phyloP scores from a whole-genome alignment of 2,329 filamentous ascomycete species.

The Sclerotinia glacialis region DNA sequence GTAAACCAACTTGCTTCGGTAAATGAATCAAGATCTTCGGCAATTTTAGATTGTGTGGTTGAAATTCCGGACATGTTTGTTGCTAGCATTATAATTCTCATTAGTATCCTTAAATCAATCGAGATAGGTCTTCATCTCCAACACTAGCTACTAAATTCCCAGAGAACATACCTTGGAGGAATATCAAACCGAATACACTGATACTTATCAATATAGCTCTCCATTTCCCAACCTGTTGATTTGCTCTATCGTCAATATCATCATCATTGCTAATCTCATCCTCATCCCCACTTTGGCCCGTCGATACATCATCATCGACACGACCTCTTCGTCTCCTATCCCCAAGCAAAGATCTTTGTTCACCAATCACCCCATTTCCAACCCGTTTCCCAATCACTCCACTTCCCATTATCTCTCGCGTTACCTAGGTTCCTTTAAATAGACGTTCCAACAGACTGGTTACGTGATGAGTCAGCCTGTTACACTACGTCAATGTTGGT shows the following conservation, averaged over 20 bases:
- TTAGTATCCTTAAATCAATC: slow-evolving; percentile 8
- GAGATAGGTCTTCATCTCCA: neutral
- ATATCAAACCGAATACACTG: slow-evolving; percentile 57
- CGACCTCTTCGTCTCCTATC: slow-evolving; percentile 14
- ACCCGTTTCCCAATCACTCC: neutral
- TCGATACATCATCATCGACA: slow-evolving; percentile 11
- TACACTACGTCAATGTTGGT: neutral
- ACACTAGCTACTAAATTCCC: neutral
- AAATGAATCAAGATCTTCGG: slow-evolving; percentile 71
- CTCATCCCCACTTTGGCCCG: neutral
- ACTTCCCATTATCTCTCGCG: slow-evolving; percentile 8
- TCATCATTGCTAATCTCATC: slow-evolving; percentile 21
- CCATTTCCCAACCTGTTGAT: slow-evolving; percentile 33
- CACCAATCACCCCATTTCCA: slow-evolving; percentile 18
- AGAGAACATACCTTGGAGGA: slow-evolving; percentile 53
- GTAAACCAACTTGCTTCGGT: slow-evolving; percentile 77
- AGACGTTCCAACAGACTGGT: neutral
- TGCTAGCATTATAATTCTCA: slow-evolving; percentile 28
- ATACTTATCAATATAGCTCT: slow-evolving; percentile 48
- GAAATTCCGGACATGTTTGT: slow-evolving; percentile 78
- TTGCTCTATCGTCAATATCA: slow-evolving; percentile 39
- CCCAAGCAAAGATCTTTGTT: slow-evolving; percentile 32
- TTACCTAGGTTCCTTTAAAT: neutral
- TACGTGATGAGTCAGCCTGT: slow-evolving; percentile 2
- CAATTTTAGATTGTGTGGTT: slow-evolving; percentile 75